Base-by-base conservation (phyloP, 2,329 filamentous ascomycete genomes). In the Fusarium pseudonygamai region DNA sequence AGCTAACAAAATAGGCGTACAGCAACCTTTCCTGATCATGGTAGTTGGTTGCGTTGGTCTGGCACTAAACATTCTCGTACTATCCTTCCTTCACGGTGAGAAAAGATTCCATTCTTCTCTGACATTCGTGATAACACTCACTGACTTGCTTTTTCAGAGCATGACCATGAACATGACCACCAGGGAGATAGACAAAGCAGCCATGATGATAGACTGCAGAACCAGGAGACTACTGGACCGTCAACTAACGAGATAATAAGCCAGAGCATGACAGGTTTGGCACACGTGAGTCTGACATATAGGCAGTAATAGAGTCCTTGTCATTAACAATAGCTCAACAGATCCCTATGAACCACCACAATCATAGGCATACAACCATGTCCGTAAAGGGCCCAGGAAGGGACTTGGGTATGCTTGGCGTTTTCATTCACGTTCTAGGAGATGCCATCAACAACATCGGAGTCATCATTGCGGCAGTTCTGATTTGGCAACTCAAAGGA, bases 381-480 rank as follows among this genome's bases (percentile, higher is more conserved):
- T 75, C 77, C 26, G 67, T 79, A 9, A 55, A 39, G 30, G 45
- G 70, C 20, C 83, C 82, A 1, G 84, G 84, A 3, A 85, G 85
- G 64, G 91, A 95, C 77, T 84, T 95, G n/a, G 92, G 90, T 16
- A 91, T 93, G 85, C 83, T 93, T 69, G 92, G 91, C 4, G 92
- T 93, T 3, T 78, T 95, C 16, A 81, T 93, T 20, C 93, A 95
- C 76, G 88, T 95, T 32, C 77, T 93, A 6, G 91, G 92, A 37
- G 93, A 95, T 76, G 91, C 92, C 10, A 85, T 92, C 71, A 95
- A 94, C 82, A 95, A 95, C 75, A 80, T 94, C 16, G 92, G 92
- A 15, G 92, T 95, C 67, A 93, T 94, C 55, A 83, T 91, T 40
- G 88, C 92, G 2, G 92, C 91, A 0, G 77, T 91, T 5, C 85